phyloP scores from a whole-genome alignment of 2,329 filamentous ascomycete genomes.

The Fusarium pseudograminearum region DNA sequence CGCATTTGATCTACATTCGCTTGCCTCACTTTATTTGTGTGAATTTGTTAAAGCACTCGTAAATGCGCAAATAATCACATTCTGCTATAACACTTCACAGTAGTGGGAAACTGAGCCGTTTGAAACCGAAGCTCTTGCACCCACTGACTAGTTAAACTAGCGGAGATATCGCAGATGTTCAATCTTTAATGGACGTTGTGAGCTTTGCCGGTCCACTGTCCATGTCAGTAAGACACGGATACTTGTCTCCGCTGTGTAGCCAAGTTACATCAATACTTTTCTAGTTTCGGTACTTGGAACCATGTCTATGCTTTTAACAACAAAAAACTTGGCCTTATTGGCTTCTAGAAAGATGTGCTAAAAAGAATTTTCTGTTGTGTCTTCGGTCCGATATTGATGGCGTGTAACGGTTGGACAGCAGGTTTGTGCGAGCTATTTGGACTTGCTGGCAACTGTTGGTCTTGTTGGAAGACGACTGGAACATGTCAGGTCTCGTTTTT shows the following conservation, averaged over 20 bases:
- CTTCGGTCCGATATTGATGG: constrained; percentile 23
- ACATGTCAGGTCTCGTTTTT: not conserved
- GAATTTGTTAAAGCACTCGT: not conserved
- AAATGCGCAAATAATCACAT: constrained; percentile 20
- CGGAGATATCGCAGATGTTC: not conserved
- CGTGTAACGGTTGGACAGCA: not conserved
- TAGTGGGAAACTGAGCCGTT: constrained; percentile 24
- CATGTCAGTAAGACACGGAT: constrained; percentile 9
- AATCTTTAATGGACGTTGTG: not conserved
- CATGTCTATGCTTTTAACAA: constrained; percentile 1
- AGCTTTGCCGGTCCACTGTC: not conserved
- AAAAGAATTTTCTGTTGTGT: constrained; percentile 13
- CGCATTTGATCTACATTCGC: constrained; percentile 3
- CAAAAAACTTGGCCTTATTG: not conserved
- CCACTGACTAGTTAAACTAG: constrained; percentile 22
- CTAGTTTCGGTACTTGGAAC: constrained; percentile 16
- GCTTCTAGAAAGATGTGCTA: constrained; percentile 13
- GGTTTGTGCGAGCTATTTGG: not conserved
- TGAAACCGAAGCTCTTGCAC: constrained; percentile 13
- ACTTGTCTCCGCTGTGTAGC: constrained; percentile 15
- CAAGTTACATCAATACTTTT: not conserved
- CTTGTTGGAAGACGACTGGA: not conserved
- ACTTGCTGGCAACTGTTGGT: not conserved
- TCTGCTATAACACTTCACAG: not conserved
- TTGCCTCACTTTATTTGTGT: constrained; percentile 3